Base-by-base conservation (phyloP, 2,329 filamentous ascomycete species). In the Scytalidium lignicola region DNA sequence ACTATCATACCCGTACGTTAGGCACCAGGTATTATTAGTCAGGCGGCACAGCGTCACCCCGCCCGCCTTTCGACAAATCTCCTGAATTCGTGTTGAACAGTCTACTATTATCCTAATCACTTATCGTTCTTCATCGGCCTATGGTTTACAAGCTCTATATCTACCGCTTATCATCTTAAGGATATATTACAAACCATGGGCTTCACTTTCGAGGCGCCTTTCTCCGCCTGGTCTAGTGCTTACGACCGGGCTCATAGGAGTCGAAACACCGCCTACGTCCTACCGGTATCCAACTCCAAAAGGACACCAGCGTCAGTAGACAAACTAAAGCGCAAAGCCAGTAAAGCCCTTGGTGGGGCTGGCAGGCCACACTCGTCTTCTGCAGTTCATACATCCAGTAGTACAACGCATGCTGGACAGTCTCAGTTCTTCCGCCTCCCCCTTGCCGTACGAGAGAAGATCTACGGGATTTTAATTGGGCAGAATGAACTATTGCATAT, bases 341-440 rank as follows among this genome's bases (percentile, higher is more conserved):
- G 19, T 17, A 41, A 22, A 32, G 21, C 43, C 2, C 19, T 44
- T 20, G 17, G 22, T 22, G 20, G 32, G 19, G 22, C 44, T 18
- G 15, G 28, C n/a, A 10, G 43, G 7, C 32, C 44, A 10, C 21
- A 23, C 19, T 41, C 44, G 26, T 20, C 44, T 40, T 3, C 22
- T 41, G 20, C 21, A 39, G 20, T 9, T 20, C 29, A 39, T 7
- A n/a, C 32, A 9, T 5, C 32, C 5, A 37, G 10, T 23, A 26
- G 7, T 39, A 43, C 39, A 22, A 43, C 23, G 13, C 39, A 17
- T 37, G 22, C 48, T 3, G 37, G 28, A 23, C 43, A 50, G 43
- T 47, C 48, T 13, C 43, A 23, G 37, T 46, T 47, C 22, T 50
- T 50, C 43, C 43, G 39, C 43, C 48, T 50, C 17, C 48, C 48